Evolutionary conservation across 352 stramenopile species (phyloP).

Genomic region (Blastocystis sp.): DNA sequence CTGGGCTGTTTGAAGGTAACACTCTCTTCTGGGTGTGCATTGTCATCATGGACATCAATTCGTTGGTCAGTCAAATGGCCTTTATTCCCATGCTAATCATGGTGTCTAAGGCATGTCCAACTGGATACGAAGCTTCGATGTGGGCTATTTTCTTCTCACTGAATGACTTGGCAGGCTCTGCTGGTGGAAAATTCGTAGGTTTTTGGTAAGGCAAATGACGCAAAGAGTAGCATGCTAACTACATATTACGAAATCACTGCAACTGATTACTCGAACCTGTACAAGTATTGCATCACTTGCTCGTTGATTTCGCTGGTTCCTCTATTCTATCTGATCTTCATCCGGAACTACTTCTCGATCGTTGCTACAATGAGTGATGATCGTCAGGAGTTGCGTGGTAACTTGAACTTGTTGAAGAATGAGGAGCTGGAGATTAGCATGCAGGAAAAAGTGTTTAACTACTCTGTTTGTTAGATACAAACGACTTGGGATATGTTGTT

Average conservation of each 20-base stretch:
- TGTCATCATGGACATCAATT: slow-evolving; percentile 55
- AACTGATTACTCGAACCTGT: slow-evolving; percentile 49
- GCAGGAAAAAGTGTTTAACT: slow-evolving; percentile 7
- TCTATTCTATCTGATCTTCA: slow-evolving; percentile 42
- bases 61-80: slow-evolving; percentile 8
- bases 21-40: slow-evolving; percentile 43
- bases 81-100: slow-evolving; percentile 57
- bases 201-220: not conserved
- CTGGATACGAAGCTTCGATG: slow-evolving; percentile 50
- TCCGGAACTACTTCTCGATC: slow-evolving; percentile 52
- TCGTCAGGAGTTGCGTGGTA: not conserved
- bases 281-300: slow-evolving; percentile 36
- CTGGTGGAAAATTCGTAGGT: slow-evolving; percentile 12
- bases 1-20: slow-evolving; percentile 24
- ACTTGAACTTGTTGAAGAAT: slow-evolving; percentile 26
- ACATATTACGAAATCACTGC: slow-evolving; percentile 5
- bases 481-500: no score
- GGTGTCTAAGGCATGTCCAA: not conserved
- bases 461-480: no score
- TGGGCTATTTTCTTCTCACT: slow-evolving; percentile 59
- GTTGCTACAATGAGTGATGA: not conserved
- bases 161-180: slow-evolving; percentile 37
- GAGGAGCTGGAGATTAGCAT: slow-evolving; percentile 34
- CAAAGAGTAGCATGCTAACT: slow-evolving; percentile 14
- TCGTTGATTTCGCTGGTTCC: slow-evolving; percentile 12